These are phyloP conservation scores for Bonia amplexicaulis DNA, from an alignment of 176 grass and related monocot genomes.

Conservation along the genomic window DNA sequence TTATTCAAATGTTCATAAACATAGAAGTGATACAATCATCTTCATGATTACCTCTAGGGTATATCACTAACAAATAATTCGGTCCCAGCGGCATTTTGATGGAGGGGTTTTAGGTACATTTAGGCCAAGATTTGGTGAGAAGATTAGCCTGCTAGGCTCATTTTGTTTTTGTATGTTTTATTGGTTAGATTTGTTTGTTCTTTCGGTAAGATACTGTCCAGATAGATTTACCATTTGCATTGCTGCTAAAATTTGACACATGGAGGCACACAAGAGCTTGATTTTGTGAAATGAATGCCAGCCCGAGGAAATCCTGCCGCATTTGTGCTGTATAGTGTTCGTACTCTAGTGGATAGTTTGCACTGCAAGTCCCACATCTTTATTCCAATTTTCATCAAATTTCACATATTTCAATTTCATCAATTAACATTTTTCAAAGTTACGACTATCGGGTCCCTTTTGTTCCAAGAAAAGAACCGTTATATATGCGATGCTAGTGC, in stretches of 20 bases:
- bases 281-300: neutral
- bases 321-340: neutral
- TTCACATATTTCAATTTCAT: neutral
- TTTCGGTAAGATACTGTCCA: neutral
- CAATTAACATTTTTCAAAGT: neutral
- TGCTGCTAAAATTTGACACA: neutral
- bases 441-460: neutral
- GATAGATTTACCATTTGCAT: neutral
- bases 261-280: neutral
- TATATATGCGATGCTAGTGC: no score
- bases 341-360: neutral
- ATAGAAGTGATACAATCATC: no score
- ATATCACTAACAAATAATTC: no score
- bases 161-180: neutral
- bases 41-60: no score
- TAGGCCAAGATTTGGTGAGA: neutral
- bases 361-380: neutral
- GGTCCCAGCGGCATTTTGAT: neutral
- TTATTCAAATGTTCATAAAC: no score
- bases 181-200: neutral
- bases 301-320: neutral
- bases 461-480: no score
- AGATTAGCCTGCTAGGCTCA: neutral
- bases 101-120: neutral
- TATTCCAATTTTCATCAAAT: neutral